phyloP scores from a whole-genome alignment of 2,329 filamentous ascomycete species.

The Exserohilum rostratum region DNA sequence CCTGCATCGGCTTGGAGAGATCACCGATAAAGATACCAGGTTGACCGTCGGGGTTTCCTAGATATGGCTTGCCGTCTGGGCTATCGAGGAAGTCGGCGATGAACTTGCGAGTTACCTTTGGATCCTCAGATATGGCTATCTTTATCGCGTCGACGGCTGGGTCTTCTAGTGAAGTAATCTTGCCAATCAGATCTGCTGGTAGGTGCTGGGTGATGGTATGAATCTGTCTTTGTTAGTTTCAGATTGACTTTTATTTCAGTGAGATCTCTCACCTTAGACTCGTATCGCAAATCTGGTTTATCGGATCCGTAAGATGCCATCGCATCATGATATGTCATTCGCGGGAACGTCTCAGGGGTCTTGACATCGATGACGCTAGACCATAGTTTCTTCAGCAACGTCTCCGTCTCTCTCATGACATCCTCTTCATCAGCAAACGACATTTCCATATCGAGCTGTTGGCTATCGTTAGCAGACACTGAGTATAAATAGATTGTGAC shows the following conservation, averaged over 20 bases:
- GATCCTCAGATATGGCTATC: slow-evolving; percentile 63
- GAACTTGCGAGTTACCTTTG: slow-evolving; percentile 64
- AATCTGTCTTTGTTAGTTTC: slow-evolving; percentile 58
- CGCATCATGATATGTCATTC: slow-evolving; percentile 73
- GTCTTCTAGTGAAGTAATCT: slow-evolving; percentile 71
- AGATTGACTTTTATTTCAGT: slow-evolving; percentile 19
- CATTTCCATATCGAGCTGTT: slow-evolving; percentile 89
- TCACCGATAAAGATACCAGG: slow-evolving; percentile 82
- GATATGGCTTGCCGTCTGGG: slow-evolving; percentile 63
- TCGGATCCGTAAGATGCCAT: slow-evolving; percentile 86
- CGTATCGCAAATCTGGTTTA: slow-evolving; percentile 86
- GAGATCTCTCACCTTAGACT: slow-evolving; percentile 60
- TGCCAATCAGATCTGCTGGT: slow-evolving; percentile 69
- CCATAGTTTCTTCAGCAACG: slow-evolving; percentile 63
- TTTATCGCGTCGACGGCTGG: slow-evolving; percentile 79
- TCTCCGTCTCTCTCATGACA: slow-evolving; percentile 68
- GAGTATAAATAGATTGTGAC: not conserved
- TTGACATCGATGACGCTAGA: slow-evolving; percentile 53
- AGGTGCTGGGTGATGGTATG: slow-evolving; percentile 67
- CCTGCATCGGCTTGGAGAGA: slow-evolving; percentile 72
- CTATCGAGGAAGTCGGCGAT: slow-evolving; percentile 73
- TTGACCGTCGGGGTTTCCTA: slow-evolving; percentile 74
- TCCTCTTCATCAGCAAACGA: slow-evolving; percentile 75
- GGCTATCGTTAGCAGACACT: slow-evolving; percentile 6
- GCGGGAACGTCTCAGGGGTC: slow-evolving; percentile 57